These are phyloP conservation scores for Pestalotiopsis sp. DNA, from an alignment of 2,329 filamentous ascomycete genomes.

Conservation along the genomic window DNA sequence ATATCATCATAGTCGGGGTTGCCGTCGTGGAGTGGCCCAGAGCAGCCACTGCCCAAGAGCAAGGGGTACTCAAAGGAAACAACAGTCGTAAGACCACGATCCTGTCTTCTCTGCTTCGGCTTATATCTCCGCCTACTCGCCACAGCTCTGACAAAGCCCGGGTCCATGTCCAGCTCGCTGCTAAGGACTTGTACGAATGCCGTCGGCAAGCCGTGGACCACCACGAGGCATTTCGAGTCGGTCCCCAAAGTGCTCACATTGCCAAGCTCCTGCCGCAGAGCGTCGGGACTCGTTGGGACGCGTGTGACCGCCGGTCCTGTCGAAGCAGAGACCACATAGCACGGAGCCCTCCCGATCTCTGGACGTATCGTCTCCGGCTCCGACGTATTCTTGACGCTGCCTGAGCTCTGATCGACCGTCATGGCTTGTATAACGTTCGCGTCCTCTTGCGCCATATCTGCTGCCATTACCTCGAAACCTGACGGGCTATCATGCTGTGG, in stretches of 20 bases:
- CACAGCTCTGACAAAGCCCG: constrained; percentile 34
- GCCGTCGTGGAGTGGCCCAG: neutral
- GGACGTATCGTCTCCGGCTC: neutral
- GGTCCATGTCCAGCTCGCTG: constrained; percentile 27
- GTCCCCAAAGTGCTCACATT: neutral
- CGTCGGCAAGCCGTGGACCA: constrained; percentile 26
- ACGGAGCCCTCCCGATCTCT: neutral
- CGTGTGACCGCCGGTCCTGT: neutral
- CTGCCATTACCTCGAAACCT: neutral
- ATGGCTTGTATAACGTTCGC: neutral
- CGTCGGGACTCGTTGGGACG: neutral
- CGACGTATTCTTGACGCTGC: neutral
- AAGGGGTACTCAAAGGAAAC: neutral
- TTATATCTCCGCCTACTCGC: constrained; percentile 25
- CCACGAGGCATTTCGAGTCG: constrained; percentile 14
- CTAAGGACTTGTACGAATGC: constrained; percentile 26
- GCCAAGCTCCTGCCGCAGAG: neutral
- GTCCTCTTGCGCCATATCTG: neutral
- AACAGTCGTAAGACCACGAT: neutral
- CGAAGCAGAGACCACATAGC: neutral
- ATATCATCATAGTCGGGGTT: neutral
- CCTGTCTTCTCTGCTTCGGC: constrained; percentile 15
- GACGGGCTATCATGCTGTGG: neutral
- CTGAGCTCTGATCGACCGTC: neutral
- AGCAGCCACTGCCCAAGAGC: neutral